Conservation (phyloP, 768 basidiomycete species). For the Pleurotus citrinopileatus region DNA sequence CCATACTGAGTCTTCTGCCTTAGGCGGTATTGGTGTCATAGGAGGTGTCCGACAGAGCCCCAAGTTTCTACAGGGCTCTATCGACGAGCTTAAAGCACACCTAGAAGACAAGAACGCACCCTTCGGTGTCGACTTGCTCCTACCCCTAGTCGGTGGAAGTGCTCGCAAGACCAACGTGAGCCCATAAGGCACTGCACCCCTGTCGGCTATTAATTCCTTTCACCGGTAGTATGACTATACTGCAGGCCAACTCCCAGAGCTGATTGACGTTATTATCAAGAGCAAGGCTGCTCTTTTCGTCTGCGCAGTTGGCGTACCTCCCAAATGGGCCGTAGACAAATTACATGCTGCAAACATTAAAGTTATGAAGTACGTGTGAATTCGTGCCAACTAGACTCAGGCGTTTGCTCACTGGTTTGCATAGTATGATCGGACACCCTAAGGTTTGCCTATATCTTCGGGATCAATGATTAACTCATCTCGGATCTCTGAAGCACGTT, state of each 20-base stretch:
- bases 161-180: constrained; percentile 79
- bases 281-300: constrained; percentile 77
- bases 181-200: constrained; percentile 14
- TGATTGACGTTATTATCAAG: constrained; percentile 77
- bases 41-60: constrained; percentile 78
- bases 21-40: constrained; percentile 82
- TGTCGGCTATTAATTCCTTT: too few relatives aligned
- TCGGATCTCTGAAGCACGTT: constrained; percentile 50
- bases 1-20: not conserved
- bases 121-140: constrained; percentile 79
- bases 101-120: constrained; percentile 75
- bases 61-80: constrained; percentile 62
- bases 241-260: constrained; percentile 69
- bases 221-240: constrained; percentile 78
- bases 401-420: constrained; percentile 1
- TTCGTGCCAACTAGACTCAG: constrained; percentile 1
- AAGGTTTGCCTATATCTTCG: constrained; percentile 44
- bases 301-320: constrained; percentile 82
- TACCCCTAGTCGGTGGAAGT: constrained; percentile 79
- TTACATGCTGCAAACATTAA: constrained; percentile 75
- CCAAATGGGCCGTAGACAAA: constrained; percentile 77
- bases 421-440: constrained; percentile 86
- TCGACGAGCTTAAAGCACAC: constrained; percentile 70
- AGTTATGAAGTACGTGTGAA: constrained; percentile 74
- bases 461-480: not conserved